These are phyloP conservation scores for Elongisporangium undulatum DNA, from an alignment of 352 stramenopile species.

Conservation along the genomic window DNA sequence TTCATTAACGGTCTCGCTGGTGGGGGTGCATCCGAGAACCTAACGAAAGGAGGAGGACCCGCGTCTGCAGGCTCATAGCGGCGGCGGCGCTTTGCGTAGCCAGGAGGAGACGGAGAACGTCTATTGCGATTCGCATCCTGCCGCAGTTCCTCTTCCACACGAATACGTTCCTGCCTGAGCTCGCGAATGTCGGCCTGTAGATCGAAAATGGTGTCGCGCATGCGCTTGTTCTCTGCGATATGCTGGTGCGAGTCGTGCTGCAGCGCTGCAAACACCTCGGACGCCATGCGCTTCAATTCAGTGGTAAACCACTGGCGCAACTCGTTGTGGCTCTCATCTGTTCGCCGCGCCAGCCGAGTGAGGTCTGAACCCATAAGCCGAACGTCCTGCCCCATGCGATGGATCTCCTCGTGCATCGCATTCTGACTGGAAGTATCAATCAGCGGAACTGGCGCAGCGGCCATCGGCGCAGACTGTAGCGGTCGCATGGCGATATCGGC, in stretches of 20 bases:
- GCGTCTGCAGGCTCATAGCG: slow-evolving; percentile 10
- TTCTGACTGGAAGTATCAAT: no score
- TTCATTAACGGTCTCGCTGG: slow-evolving; percentile 3
- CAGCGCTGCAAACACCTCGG: slow-evolving; percentile 37
- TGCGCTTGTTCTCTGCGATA: slow-evolving; percentile 32
- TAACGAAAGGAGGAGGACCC: neutral
- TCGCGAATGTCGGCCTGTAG: slow-evolving; percentile 26
- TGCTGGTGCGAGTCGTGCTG: slow-evolving; percentile 36
- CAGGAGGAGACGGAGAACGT: neutral
- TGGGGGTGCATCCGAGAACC: slow-evolving; percentile 17
- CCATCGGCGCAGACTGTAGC: no score
- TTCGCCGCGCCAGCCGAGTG: slow-evolving; percentile 16
- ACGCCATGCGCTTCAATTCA: slow-evolving; percentile 25
- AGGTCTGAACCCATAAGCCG: slow-evolving; percentile 26
- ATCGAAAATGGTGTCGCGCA: slow-evolving; percentile 48
- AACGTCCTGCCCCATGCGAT: slow-evolving; percentile 22
- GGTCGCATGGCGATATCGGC: no score
- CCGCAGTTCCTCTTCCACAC: slow-evolving; percentile 22
- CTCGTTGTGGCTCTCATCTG: slow-evolving; percentile 12
- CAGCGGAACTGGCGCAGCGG: no score
- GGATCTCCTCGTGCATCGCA: slow-evolving; percentile 16
- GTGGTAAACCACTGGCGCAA: slow-evolving; percentile 23
- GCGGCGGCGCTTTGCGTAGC: slow-evolving; percentile 3
- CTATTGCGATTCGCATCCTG: slow-evolving; percentile 3
- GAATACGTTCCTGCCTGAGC: slow-evolving; percentile 18